These are phyloP conservation scores for Naumovozyma baii DNA, from an alignment of 805 yeast species.

Conservation along the genomic window DNA sequence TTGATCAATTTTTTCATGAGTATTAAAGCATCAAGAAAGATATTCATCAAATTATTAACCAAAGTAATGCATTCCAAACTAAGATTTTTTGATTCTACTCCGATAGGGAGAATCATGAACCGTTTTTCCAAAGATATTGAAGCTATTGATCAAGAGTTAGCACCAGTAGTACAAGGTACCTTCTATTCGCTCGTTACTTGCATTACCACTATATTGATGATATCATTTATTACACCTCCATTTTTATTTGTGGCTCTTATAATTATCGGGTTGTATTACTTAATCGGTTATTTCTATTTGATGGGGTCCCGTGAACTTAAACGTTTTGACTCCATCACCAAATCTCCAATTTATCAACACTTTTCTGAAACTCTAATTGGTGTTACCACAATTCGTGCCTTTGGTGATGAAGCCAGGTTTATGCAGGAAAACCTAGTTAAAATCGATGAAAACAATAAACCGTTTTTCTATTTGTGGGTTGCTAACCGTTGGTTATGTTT, in stretches of 20 bases:
- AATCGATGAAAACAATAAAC: slow-evolving; percentile 71
- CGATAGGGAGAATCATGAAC: slow-evolving; percentile 85
- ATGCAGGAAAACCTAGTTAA: slow-evolving; percentile 60
- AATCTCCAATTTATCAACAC: slow-evolving; percentile 87
- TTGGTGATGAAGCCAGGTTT: slow-evolving; percentile 76
- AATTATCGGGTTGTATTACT: slow-evolving; percentile 46
- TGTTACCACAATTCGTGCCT: slow-evolving; percentile 82
- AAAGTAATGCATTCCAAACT: slow-evolving; percentile 62
- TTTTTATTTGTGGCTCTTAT: slow-evolving; percentile 62
- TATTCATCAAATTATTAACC: slow-evolving; percentile 52
- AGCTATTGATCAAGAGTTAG: slow-evolving; percentile 77
- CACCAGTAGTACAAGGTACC: slow-evolving; percentile 61
- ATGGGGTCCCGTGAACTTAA: slow-evolving; percentile 75
- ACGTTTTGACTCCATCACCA: slow-evolving; percentile 70
- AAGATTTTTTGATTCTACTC: slow-evolving; percentile 83
- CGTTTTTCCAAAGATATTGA: slow-evolving; percentile 87
- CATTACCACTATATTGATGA: slow-evolving; percentile 51
- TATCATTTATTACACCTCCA: slow-evolving; percentile 66
- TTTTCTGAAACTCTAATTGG: slow-evolving; percentile 82
- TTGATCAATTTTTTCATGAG: slow-evolving; percentile 52
- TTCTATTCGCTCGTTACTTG: slow-evolving; percentile 52
- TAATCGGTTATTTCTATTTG: slow-evolving; percentile 62
- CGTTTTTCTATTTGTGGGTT: slow-evolving; percentile 85
- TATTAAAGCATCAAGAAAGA: slow-evolving; percentile 58
- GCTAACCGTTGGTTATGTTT: slow-evolving; percentile 81